Conservation (phyloP, 2,329 filamentous ascomycete genomes). For the Xylaria sp. region DNA sequence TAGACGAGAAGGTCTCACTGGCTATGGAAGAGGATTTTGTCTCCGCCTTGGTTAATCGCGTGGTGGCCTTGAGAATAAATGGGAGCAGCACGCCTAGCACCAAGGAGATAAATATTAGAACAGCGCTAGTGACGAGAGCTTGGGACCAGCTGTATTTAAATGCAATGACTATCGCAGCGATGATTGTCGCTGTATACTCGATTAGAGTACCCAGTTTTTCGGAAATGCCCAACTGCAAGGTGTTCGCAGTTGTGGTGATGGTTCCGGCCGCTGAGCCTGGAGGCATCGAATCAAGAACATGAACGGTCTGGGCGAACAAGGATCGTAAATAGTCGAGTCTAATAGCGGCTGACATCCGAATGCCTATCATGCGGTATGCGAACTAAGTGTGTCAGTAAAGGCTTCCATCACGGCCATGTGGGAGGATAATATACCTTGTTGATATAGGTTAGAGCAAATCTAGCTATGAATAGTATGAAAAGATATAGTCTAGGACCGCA, state of each 20-base stretch:
- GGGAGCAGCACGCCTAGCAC: constrained; percentile 63
- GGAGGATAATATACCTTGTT: constrained; percentile 57
- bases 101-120: constrained; percentile 66
- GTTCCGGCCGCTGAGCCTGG: constrained; percentile 70
- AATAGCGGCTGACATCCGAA: constrained; percentile 69
- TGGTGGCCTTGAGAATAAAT: constrained; percentile 65
- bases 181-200: constrained; percentile 64
- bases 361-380: constrained; percentile 70
- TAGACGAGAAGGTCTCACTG: constrained; percentile 68
- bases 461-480: constrained; percentile 75
- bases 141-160: constrained; percentile 69
- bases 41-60: constrained; percentile 62
- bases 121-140: constrained; percentile 67
- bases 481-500: constrained; percentile 67
- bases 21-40: constrained; percentile 68
- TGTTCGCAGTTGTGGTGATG: constrained; percentile 72
- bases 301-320: constrained; percentile 73
- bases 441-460: constrained; percentile 72
- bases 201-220: constrained; percentile 70
- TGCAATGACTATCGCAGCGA: constrained; percentile 65
- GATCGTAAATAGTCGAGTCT: constrained; percentile 72
- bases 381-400: constrained; percentile 55
- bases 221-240: constrained; percentile 72
- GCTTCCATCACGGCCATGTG: neutral
- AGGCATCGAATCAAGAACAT: constrained; percentile 74